Base-by-base conservation (phyloP, 1,284 basidiomycete species). In the Sphaerobolus stellatus region DNA sequence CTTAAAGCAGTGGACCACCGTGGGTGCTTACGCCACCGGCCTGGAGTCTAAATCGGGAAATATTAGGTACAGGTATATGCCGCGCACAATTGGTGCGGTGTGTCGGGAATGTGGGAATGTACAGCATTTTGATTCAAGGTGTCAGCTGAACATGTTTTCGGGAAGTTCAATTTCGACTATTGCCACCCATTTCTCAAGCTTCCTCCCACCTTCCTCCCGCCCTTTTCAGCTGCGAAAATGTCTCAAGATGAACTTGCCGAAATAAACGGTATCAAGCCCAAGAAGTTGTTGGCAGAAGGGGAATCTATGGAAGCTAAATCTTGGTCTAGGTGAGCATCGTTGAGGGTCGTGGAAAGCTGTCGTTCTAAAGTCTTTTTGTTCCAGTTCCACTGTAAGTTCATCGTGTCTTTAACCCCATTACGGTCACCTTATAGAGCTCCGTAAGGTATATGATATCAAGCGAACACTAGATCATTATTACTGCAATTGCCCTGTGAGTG, bases 391-490 rank as follows among this genome's bases (percentile, higher is more conserved):
- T 16, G 36, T 38, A 38, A 38, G 36, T n/a, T n/a, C 22, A n/a
- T 7, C 7, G n/a, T 22, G 36, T 7, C 22, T 38, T 7, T 22
- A 7, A n/a, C 22, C 3, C 36, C 22, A 38, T 22, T 38, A 16
- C 3, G n/a, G 24, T n/a, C 24, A 45, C 14, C 9, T 46, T n/a
- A n/a, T n/a, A n/a, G 50, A 80, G 78, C 60, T 71, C 71, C 43
- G 71, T 76, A 38, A 45, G 6, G 69, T 71, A 2, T 81, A 82
- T 63, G 80, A 78, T 61, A 65, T 78, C 50, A 81, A 81, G 59
- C 68, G 80, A 30, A 80, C 78, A 16, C 70, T 67, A 57, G 78
- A 78, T 60, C 81, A 82, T 65, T 86, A 81, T 61, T 79, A 79
- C 53, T 81, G 79, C 56, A 74, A 76, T 29, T 79, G 76, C 60